Percentiles rank a stretch among this genome's conserved stretches.
Evolutionary conservation across 495 filamentous ascomycete genomes (phyloP).

Genomic region (Xylaria flabelliformis): DNA sequence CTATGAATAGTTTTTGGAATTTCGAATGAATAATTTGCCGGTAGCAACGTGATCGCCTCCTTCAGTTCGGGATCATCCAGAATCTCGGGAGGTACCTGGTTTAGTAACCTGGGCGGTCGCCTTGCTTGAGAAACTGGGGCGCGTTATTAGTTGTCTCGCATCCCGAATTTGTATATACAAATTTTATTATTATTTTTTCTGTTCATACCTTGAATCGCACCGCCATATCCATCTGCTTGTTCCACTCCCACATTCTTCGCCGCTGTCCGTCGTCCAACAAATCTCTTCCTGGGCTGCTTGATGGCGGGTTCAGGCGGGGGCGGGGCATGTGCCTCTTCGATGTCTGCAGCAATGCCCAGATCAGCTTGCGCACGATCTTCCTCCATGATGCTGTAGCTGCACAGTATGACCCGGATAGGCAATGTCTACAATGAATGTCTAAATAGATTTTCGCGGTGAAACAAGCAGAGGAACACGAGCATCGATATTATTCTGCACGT

Average conservation of each 20-base stretch:
- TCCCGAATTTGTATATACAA: background rate
- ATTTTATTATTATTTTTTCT: background rate
- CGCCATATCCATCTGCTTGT: constrained; percentile 65
- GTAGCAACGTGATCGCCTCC: constrained; percentile 84
- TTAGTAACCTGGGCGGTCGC: constrained; percentile 75
- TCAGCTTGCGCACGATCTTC: constrained; percentile 59
- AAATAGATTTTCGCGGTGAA: background rate
- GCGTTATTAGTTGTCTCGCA: background rate
- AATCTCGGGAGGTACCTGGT: constrained; percentile 88
- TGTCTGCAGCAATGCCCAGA: constrained; percentile 60
- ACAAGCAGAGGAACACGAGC: background rate
- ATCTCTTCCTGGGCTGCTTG: constrained; percentile 76
- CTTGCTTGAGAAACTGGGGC: constrained; percentile 62
- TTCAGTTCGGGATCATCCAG: constrained; percentile 86
- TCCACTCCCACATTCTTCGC: constrained; percentile 54
- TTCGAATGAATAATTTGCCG: constrained; percentile 95
- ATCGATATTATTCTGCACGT: background rate
- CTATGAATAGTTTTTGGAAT: constrained; percentile 97
- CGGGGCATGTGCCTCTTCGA: constrained; percentile 53
- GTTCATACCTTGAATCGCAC: constrained; percentile 65
- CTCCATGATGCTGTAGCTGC: constrained; percentile 49
- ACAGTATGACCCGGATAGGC: background rate
- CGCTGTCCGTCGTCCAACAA: constrained; percentile 71
- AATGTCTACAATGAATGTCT: background rate
- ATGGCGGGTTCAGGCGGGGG: constrained; percentile 38